These are phyloP conservation scores for Metschnikowia cerradonensis DNA, from an alignment of 805 yeast genomes.

Conservation along the genomic window DNA sequence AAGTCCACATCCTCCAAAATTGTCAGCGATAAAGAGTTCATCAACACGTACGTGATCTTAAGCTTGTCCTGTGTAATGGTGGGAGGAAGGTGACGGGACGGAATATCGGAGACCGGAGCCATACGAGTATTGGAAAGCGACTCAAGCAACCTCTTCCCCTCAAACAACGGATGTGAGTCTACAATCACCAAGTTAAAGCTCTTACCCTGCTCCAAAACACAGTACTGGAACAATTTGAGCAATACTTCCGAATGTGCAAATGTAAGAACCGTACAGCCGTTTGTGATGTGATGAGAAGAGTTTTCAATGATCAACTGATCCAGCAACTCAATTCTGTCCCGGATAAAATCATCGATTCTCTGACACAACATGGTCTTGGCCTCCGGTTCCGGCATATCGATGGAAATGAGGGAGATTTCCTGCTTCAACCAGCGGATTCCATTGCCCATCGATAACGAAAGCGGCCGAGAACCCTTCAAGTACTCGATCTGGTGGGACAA, in stretches of 20 bases:
- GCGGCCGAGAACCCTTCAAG: conserved; percentile 83
- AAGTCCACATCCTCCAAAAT: conserved; percentile 83
- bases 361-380: conserved; percentile 65
- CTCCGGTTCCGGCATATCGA: conserved; percentile 60
- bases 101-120: conserved; percentile 13
- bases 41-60: conserved; percentile 71
- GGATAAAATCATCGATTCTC: conserved; percentile 74
- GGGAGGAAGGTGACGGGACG: conserved; percentile 14
- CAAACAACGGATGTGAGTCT: conserved; percentile 91
- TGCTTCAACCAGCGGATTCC: conserved; percentile 97
- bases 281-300: conserved; percentile 71
- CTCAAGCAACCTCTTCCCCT: conserved; percentile 76
- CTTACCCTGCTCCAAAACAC: conserved; percentile 56
- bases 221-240: conserved; percentile 65
- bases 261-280: conserved; percentile 77
- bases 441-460: conserved; percentile 94
- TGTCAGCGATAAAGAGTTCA: conserved; percentile 70
- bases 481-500: conserved; percentile 91
- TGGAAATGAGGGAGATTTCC: conserved; percentile 77
- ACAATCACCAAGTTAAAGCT: conserved; percentile 77
- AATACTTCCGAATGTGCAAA: conserved; percentile 88
- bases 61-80: conserved; percentile 49
- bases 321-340: conserved; percentile 80
- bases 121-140: conserved; percentile 47
- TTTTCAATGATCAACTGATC: conserved; percentile 77